Base-by-base conservation (phyloP, 768 basidiomycete genomes). In the Pulveroboletus sp. region DNA sequence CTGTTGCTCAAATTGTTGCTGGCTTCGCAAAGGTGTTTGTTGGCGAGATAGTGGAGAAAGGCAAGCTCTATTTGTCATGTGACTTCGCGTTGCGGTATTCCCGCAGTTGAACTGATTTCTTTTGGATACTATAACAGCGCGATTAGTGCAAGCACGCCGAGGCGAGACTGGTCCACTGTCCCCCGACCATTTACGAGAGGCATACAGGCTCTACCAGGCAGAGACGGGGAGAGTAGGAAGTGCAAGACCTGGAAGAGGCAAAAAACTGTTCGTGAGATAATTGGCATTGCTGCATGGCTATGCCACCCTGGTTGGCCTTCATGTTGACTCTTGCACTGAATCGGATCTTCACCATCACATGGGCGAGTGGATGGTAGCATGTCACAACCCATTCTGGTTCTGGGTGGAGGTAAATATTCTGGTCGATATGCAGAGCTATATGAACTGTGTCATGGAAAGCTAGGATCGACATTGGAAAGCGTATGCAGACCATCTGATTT, bases 11-110 rank as follows among this genome's bases (percentile, higher is more conserved):
- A 55, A 82, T 93, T 39, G 86, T 94, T 3, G 90, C 91, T 6
- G 93, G 93, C 53, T 87, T 95, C 50, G 78, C 81, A 12, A 95
- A 94, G 62, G 90, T 95, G 0, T 95, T 93, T 52, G 90, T 95
- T 3, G 93, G 93, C 3, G 92, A 94, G 66, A 88, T 95, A 6
- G 79, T 93, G 15, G 92, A 93, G 63, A 88, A 86, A 70, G 91
- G 91, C 89, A 43, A 48, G 39, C 9, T 17, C 1, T 15, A 26
- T 35, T 9, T 15, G n/a, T 26, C 24, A 9, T 32, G 31, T 26
- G 7, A 30, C 32, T 5, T 6, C 3, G 11, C 15, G 28, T 28
- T 5, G n/a, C 39, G 5, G 18, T 11, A 24, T 15, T 0, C 8
- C 0, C 11, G 24, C 17, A 12, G 11, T 21, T 18, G 27, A 43